Base-by-base conservation (phyloP, 1,284 basidiomycete species). In the Irpex sp. region DNA sequence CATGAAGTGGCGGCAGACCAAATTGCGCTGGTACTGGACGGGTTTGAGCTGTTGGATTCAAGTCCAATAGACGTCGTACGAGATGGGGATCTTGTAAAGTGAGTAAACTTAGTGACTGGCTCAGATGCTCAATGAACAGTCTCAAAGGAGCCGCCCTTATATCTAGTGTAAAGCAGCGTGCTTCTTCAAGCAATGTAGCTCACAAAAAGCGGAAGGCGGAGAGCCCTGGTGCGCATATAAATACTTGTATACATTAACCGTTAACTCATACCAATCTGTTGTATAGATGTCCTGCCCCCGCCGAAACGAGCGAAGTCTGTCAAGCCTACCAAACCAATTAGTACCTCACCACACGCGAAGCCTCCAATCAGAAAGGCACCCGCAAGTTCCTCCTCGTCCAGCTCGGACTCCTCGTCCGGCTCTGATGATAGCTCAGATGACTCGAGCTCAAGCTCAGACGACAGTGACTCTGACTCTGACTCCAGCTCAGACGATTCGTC, bases 31-130 rank as follows among this genome's bases (percentile, higher is more conserved):
- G 67, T 75, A 11, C 70, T 83, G 21, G 82, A 83, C 48, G 81
- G 75, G n/a, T 84, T 81, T 60, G 77, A 81, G 66, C 70, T 83
- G 1, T 73, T 83, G 2, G 76, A 82, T 57, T 55, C 69, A 5
- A 77, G 73, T 15, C 67, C 75, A 0, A 68, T 82, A 15, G 70
- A 74, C 26, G 68, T 83, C 6, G 62, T 83, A 1, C 73, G 76
- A 55, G 82, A 84, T 37, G 79, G 78, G 0, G 82, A 83, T 57
- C 65, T 82, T 0, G 70, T 83, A 38, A 72, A 71, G 81, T 80
- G 64, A 63, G 80, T 69, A 26, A 31, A 38, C 8, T 17, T 38
- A 40, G 57, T 13, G 36, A 13, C 17, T 38, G 21, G 8, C 54
- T 66, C 65, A 63, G 58, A 58, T 9, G 49, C 17, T 52, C n/a